These are phyloP conservation scores for Alternaria arbusti DNA, from an alignment of 2,329 filamentous ascomycete genomes.

Conservation along the genomic window DNA sequence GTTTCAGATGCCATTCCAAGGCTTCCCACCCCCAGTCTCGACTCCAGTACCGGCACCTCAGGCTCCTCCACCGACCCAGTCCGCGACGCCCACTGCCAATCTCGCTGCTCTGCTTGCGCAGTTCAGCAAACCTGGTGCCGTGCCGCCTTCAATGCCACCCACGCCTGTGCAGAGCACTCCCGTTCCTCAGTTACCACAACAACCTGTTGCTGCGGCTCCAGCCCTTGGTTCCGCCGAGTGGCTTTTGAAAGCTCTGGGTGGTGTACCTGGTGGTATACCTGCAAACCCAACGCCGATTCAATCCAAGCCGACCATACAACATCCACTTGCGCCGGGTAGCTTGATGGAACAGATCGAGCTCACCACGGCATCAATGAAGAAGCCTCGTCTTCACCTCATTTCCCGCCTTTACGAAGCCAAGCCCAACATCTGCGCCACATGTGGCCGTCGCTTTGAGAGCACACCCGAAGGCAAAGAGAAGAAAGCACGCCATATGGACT, in stretches of 20 bases:
- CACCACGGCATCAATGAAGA: constrained; percentile 73
- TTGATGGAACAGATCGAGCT: constrained; percentile 62
- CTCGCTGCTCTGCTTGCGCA: constrained; percentile 43
- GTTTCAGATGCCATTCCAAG: constrained; percentile 37
- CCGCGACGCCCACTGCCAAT: constrained; percentile 35
- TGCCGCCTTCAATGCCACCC: constrained; percentile 21
- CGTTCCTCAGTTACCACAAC: constrained; percentile 27
- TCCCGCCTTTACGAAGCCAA: constrained; percentile 78
- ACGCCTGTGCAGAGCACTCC: constrained; percentile 23
- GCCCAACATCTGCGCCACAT: constrained; percentile 88
- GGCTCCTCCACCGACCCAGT: constrained; percentile 33
- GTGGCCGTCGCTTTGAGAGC: constrained; percentile 82
- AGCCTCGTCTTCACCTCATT: constrained; percentile 76
- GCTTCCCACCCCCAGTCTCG: constrained; percentile 27
- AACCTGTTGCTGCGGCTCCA: constrained; percentile 18
- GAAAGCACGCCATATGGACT: constrained; percentile 94
- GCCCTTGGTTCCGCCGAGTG: constrained; percentile 36
- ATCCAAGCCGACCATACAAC: constrained; percentile 35
- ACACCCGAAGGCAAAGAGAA: constrained; percentile 80
- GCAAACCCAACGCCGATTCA: constrained; percentile 34
- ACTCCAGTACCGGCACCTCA: constrained; percentile 29
- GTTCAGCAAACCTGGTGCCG: constrained; percentile 34
- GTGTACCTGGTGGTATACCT: constrained; percentile 31
- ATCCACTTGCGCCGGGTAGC: constrained; percentile 44
- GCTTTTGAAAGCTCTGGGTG: constrained; percentile 41